Conservation (phyloP, 192 early-diverging fungal species). For the Dissophora globulifera region DNA sequence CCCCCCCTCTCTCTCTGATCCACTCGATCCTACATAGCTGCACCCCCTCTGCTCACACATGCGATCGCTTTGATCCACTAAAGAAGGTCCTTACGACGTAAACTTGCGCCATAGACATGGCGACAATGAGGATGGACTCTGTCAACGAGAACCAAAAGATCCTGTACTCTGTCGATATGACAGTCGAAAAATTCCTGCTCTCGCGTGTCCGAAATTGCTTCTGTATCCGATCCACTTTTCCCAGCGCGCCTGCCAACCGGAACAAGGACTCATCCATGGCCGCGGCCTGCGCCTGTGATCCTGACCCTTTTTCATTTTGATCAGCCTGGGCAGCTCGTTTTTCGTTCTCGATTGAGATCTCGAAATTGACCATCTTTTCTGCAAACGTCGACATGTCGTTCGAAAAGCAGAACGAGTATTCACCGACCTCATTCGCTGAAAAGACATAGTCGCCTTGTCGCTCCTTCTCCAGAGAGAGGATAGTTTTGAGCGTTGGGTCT, state of each 20-base stretch:
- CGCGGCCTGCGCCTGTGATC: constrained; percentile 51
- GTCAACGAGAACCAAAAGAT: constrained; percentile 94
- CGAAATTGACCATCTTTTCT: constrained; percentile 96
- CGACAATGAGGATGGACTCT: constrained; percentile 80
- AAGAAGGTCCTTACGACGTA: constrained; percentile 96
- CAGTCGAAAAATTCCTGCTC: constrained; percentile 91
- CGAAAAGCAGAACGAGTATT: constrained; percentile 97
- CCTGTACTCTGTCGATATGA: constrained; percentile 83
- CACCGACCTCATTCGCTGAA: constrained; percentile 84
- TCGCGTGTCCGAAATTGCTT: constrained; percentile 90
- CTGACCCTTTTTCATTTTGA: constrained; percentile 33
- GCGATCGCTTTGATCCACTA: constrained; percentile 67
- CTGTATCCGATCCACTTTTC: constrained; percentile 80
- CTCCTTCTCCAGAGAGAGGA: constrained; percentile 85
- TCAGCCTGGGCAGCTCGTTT: constrained; percentile 48
- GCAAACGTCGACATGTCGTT: constrained; percentile 95
- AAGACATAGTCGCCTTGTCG: constrained; percentile 97
- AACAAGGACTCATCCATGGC: constrained; percentile 68
- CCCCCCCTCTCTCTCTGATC: too few relatives aligned
- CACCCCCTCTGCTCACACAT: constrained; percentile 26
- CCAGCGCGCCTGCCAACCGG: constrained; percentile 69
- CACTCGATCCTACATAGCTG: too few relatives aligned
- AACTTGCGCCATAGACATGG: constrained; percentile 90
- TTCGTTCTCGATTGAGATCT: constrained; percentile 94
- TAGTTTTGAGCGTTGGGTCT: constrained; percentile 72